These are phyloP conservation scores for Citrus maxima DNA, from an alignment of 345 rosid species.

Conservation along the genomic window DNA sequence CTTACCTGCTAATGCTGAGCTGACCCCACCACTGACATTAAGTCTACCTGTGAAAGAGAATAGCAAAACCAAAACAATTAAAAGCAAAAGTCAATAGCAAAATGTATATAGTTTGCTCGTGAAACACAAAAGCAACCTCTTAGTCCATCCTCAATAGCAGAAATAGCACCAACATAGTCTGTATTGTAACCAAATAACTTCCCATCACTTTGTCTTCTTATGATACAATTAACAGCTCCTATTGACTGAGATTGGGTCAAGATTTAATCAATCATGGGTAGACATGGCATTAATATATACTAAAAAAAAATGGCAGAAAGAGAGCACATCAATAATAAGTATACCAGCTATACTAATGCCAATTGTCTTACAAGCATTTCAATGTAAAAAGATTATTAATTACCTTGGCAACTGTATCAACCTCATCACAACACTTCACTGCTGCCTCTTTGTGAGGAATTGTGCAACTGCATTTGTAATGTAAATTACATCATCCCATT, in stretches of 20 bases:
- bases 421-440: constrained; percentile 77
- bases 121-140: constrained; percentile 45
- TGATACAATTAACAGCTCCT: constrained; percentile 92
- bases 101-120: not conserved
- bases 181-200: constrained; percentile 82
- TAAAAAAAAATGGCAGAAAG: not conserved
- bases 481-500: constrained; percentile 8
- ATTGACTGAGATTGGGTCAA: constrained; percentile 57
- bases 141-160: constrained; percentile 94
- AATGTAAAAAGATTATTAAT: constrained; percentile 3
- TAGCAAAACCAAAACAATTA: constrained; percentile 3
- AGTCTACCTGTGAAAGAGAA: constrained; percentile 40
- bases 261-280: constrained; percentile 19
- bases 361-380: not conserved
- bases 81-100: constrained; percentile 13
- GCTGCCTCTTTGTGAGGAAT: constrained; percentile 94
- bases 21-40: constrained; percentile 23
- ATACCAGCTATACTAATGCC: not conserved
- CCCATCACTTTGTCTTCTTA: constrained; percentile 73
- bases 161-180: constrained; percentile 87
- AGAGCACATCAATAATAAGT: not conserved
- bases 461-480: constrained; percentile 60
- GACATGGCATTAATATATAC: not conserved
- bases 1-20: constrained; percentile 74
- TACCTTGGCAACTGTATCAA: constrained; percentile 90